Conservation (phyloP, 768 basidiomycete genomes). For the Macrolepiota fuliginosa region DNA sequence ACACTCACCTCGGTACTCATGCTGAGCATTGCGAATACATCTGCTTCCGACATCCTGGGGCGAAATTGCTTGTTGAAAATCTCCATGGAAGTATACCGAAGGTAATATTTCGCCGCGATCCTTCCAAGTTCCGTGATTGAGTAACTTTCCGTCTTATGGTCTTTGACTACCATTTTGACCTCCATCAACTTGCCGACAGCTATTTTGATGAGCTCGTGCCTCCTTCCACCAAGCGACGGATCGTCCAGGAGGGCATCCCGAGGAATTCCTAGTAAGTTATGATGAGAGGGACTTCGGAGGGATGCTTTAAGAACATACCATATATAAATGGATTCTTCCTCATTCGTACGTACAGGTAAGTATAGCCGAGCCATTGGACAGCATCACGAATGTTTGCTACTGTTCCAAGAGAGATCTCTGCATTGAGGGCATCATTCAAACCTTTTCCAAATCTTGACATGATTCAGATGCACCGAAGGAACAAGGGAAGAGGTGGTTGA, state of each 20-base stretch:
- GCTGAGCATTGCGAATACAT: conserved; percentile 82
- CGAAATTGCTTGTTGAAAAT: conserved; percentile 80
- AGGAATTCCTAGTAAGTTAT: conserved; percentile 55
- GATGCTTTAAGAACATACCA: conserved; percentile 42
- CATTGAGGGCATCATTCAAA: conserved; percentile 89
- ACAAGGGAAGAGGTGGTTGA: background rate
- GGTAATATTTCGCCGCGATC: conserved; percentile 96
- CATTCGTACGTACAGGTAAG: conserved; percentile 96
- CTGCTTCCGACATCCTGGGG: conserved; percentile 88
- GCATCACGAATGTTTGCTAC: conserved; percentile 86
- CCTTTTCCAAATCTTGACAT: conserved; percentile 69
- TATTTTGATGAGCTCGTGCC: conserved; percentile 60
- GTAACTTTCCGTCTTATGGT: conserved; percentile 55
- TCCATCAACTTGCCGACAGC: conserved; percentile 69
- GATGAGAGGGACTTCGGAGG: conserved; percentile 11
- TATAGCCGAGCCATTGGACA: conserved; percentile 94
- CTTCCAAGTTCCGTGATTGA: conserved; percentile 88
- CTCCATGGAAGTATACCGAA: conserved; percentile 81
- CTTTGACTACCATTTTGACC: conserved; percentile 80
- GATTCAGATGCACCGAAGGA: conserved; percentile 5
- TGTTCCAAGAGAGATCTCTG: conserved; percentile 92
- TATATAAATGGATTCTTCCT: conserved; percentile 85
- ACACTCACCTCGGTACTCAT: conserved; percentile 81
- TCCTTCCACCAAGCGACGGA: conserved; percentile 66
- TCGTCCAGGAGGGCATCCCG: conserved; percentile 69